A percentile compares a stretch with the other conserved stretches of the same genome.
Conservation (phyloP, 1,284 basidiomycete genomes). For the Pascua sp. region DNA sequence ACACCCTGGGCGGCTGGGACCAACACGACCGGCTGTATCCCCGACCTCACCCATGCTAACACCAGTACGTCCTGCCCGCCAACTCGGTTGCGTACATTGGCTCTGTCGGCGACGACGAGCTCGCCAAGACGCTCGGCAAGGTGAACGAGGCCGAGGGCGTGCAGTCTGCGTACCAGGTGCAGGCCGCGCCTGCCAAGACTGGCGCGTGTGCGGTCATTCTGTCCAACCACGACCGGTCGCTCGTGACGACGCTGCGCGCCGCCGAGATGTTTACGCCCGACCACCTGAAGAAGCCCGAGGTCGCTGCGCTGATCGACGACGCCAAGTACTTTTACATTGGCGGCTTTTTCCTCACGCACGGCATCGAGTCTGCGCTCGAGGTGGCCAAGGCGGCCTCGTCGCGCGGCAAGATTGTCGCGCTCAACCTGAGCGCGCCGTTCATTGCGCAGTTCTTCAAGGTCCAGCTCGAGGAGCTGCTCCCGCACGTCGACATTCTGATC, state of each 20-base stretch:
- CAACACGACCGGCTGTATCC: not conserved
- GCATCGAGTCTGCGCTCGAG: conserved; percentile 67
- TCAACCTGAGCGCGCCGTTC: conserved; percentile 98
- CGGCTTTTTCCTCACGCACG: conserved; percentile 97
- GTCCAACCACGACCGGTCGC: conserved; percentile 87
- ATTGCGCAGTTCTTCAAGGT: conserved; percentile 90
- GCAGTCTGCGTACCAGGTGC: conserved; percentile 82
- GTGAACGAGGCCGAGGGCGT: conserved; percentile 94
- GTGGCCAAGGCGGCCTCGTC: conserved; percentile 77
- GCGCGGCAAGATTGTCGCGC: conserved; percentile 74
- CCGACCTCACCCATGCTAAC: conserved; percentile 4
- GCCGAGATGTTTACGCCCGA: conserved; percentile 83
- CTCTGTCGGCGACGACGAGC: conserved; percentile 86
- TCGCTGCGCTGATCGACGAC: conserved; percentile 71
- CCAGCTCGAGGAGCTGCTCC: conserved; percentile 73
- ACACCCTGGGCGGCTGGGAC: not conserved
- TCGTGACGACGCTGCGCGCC: conserved; percentile 83
- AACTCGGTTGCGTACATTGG: conserved; percentile 92
- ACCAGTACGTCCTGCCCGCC: conserved; percentile 81
- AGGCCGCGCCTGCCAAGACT: conserved; percentile 73
- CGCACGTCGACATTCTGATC: conserved; percentile 80
- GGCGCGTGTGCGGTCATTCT: conserved; percentile 96
- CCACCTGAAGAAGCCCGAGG: conserved; percentile 72
- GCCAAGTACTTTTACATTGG: conserved; percentile 93
- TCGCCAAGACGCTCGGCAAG: conserved; percentile 82